These are phyloP conservation scores for Stygiomarasmius scandens DNA, from an alignment of 1,284 basidiomycete species.

Conservation along the genomic window DNA sequence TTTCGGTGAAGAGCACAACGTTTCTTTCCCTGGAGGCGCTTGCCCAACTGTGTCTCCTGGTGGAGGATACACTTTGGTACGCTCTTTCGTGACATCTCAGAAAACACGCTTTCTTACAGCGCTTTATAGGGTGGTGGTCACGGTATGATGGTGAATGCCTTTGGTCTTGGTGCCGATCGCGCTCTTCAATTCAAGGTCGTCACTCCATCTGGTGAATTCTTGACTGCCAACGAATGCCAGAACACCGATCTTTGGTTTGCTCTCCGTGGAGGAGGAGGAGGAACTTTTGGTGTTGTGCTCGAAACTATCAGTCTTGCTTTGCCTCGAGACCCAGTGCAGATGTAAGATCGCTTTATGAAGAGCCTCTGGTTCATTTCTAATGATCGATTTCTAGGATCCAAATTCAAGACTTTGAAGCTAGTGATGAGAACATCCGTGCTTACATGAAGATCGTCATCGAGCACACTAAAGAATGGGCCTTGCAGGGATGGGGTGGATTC, in stretches of 20 bases:
- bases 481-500: slow-evolving; percentile 18
- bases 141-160: slow-evolving; percentile 11
- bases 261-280: slow-evolving; percentile 25
- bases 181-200: slow-evolving; percentile 16
- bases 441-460: slow-evolving; percentile 6
- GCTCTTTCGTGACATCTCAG: not conserved
- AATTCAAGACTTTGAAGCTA: not conserved
- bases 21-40: slow-evolving; percentile 21
- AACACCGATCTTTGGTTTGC: slow-evolving; percentile 27
- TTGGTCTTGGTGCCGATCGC: slow-evolving; percentile 17
- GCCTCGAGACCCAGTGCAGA: slow-evolving; percentile 5
- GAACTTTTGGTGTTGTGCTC: slow-evolving; percentile 26
- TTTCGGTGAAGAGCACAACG: slow-evolving; percentile 18
- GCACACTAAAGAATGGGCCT: slow-evolving; percentile 6
- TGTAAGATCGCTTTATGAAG: not conserved
- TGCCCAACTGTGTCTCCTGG: slow-evolving; percentile 17
- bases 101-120: no score
- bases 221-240: slow-evolving; percentile 23
- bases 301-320: slow-evolving; percentile 18
- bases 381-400: slow-evolving; percentile 2
- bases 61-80: slow-evolving; percentile 19
- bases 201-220: slow-evolving; percentile 20
- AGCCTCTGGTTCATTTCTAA: not conserved
- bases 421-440: not conserved
- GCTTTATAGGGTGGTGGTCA: slow-evolving; percentile 20